These are phyloP conservation scores for Sarcomyxa edulis DNA, from an alignment of 768 basidiomycete genomes.

Conservation along the genomic window DNA sequence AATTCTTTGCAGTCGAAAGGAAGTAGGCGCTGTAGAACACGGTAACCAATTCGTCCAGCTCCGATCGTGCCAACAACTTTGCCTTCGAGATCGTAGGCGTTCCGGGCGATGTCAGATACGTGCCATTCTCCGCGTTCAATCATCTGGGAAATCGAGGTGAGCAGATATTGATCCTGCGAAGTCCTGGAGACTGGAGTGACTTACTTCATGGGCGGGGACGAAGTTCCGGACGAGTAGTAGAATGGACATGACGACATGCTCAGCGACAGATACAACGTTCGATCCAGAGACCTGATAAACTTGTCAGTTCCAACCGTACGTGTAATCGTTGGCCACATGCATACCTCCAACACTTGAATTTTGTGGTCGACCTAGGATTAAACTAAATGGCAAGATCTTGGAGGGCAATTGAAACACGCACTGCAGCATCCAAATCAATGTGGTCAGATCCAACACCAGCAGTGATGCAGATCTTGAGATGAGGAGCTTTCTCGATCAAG, in stretches of 20 bases:
- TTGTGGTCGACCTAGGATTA: slow-evolving; percentile 67
- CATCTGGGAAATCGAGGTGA: slow-evolving; percentile 43
- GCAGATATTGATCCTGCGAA: background rate
- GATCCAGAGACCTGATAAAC: slow-evolving; percentile 68
- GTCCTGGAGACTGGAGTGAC: no score
- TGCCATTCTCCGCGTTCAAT: slow-evolving; percentile 84
- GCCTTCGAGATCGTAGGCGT: slow-evolving; percentile 84
- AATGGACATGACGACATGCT: slow-evolving; percentile 89
- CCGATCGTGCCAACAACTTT: slow-evolving; percentile 93
- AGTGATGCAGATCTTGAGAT: slow-evolving; percentile 85
- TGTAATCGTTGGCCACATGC: no score
- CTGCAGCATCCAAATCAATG: slow-evolving; percentile 85
- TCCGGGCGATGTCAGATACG: slow-evolving; percentile 76
- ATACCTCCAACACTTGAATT: slow-evolving; percentile 73
- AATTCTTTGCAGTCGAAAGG: slow-evolving; percentile 90
- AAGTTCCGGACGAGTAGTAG: slow-evolving; percentile 90
- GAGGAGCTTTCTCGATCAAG: slow-evolving; percentile 57
- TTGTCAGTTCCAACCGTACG: background rate
- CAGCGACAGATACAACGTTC: slow-evolving; percentile 88
- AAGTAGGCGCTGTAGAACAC: slow-evolving; percentile 71
- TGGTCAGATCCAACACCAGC: slow-evolving; percentile 91
- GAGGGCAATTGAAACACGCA: no score
- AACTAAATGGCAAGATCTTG: no score
- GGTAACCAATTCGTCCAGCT: slow-evolving; percentile 76
- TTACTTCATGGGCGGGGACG: slow-evolving; percentile 77